Evolutionary conservation across 2,329 filamentous ascomycete species (phyloP), one percentile per base, ranked within the genome.

Genomic region (Phyllosticta citribraziliensis): DNA sequence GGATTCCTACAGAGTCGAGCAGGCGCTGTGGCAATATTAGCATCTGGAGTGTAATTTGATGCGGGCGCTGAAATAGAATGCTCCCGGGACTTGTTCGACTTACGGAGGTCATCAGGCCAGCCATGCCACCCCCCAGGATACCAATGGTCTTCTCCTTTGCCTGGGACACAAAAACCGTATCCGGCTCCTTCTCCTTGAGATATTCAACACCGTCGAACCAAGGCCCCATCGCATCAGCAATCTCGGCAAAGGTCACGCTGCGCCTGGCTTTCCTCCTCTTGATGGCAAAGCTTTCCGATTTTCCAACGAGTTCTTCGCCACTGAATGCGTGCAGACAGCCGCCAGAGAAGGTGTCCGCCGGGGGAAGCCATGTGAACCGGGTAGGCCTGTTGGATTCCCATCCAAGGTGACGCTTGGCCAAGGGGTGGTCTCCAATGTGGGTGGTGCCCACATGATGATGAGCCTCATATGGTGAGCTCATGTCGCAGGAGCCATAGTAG

Each of bases 131-230:
- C 17, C 86, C 86, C 4, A 88, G 74, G 55, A 88, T 88, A 57
- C 79, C 85, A 63, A 88, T 78, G 54, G 71, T 75, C 69, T 84
- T 85, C 64, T 71, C 75, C 73, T 87, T 87, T 33, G 80, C 79
- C 8, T 76, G 71, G 3, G 75, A 70, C 5, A 81, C 82, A 64
- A 84, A 82, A 0, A 82, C 76, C 8, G 77, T 72, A 55, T 77
- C 76, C 17, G 82, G 77, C 64, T 83, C 74, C 66, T 82, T 84
- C 25, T 78, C 74, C 63, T 82, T 70, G 52, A 87, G 76, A 61
- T 84, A 79, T 57, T 77, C 79, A 19, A 87, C 84, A 14, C 84
- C 84, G 67, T 87, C 82, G 63, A 87, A 88, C 85, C 84, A 88
- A 1, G 84, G 82, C 0, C 84, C 84, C 67, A 75, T 82, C 2